These are phyloP conservation scores for Fomitopsis palustris DNA, from an alignment of 1,284 basidiomycete species.

Conservation along the genomic window DNA sequence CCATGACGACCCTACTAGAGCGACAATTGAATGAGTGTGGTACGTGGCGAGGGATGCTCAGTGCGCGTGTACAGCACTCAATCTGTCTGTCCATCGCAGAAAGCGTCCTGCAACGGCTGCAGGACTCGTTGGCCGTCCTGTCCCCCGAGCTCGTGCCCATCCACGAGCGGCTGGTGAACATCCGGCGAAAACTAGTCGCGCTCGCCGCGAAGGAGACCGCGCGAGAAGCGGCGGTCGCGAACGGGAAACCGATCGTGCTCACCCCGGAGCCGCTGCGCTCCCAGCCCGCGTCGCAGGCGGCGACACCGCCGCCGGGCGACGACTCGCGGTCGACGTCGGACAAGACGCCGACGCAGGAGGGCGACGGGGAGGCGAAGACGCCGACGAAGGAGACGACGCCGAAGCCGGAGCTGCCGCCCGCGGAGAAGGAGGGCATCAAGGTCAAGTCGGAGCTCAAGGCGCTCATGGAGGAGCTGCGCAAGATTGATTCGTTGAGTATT, in stretches of 20 bases:
- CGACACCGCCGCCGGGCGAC: slow-evolving; percentile 6
- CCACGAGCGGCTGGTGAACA: slow-evolving; percentile 84
- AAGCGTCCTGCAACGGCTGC: slow-evolving; percentile 68
- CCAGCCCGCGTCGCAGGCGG: slow-evolving; percentile 1
- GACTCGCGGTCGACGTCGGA: not conserved
- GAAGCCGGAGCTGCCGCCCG: slow-evolving; percentile 20
- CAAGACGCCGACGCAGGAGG: slow-evolving; percentile 4
- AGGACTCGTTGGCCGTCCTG: slow-evolving; percentile 82
- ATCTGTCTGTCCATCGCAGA: slow-evolving; percentile 43
- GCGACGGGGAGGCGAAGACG: slow-evolving; percentile 23
- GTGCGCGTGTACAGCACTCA: not conserved
- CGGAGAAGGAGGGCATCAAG: slow-evolving; percentile 71
- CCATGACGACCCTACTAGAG: slow-evolving; percentile 88
- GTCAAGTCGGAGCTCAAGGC: slow-evolving; percentile 84
- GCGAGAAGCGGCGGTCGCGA: slow-evolving; percentile 19
- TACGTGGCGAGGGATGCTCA: slow-evolving; percentile 39
- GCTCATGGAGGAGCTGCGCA: slow-evolving; percentile 89
- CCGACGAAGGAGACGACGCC: slow-evolving; percentile 29
- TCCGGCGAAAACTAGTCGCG: slow-evolving; percentile 87
- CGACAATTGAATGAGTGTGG: slow-evolving; percentile 91
- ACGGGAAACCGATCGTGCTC: slow-evolving; percentile 8
- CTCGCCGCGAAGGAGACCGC: slow-evolving; percentile 71
- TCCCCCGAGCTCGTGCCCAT: slow-evolving; percentile 87
- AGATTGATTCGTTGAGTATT: slow-evolving; percentile 88
- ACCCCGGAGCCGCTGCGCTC: slow-evolving; percentile 4